Evolutionary conservation across 139 green algal species (phyloP).

Genomic region (Haematococcus sp.): DNA sequence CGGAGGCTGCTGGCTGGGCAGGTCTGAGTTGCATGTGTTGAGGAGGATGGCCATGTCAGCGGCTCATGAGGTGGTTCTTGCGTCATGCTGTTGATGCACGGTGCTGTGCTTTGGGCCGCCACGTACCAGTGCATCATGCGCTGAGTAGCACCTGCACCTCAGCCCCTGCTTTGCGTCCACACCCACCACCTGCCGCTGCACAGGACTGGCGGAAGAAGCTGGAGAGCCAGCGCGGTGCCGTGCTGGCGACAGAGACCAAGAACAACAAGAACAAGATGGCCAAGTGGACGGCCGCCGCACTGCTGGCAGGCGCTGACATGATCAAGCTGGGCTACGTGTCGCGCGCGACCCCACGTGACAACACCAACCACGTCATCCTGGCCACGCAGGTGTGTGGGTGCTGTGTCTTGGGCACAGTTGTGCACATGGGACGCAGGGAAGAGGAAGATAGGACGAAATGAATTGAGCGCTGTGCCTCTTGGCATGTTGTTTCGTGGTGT

Average conservation of each 20-base stretch:
- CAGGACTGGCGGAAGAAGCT: slow-evolving; percentile 95
- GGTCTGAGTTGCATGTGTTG: too few relatives aligned
- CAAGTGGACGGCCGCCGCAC: slow-evolving; percentile 91
- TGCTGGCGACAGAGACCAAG: slow-evolving; percentile 93
- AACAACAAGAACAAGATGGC: slow-evolving; percentile 99
- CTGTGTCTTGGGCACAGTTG: too few relatives aligned
- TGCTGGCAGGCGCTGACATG: slow-evolving; percentile 85
- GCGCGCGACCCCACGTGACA: slow-evolving; percentile 53
- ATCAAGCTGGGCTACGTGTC: slow-evolving; percentile 93
- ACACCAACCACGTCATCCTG: slow-evolving; percentile 87
- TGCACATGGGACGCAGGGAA: background rate
- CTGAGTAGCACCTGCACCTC: too few relatives aligned
- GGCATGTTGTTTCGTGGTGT: background rate
- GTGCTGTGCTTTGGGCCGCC: too few relatives aligned
- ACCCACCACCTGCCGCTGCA: too few relatives aligned
- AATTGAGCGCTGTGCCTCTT: background rate
- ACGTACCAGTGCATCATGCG: too few relatives aligned
- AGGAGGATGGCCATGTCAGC: too few relatives aligned
- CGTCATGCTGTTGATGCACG: too few relatives aligned
- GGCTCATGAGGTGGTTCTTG: too few relatives aligned
- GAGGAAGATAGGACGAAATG: background rate
- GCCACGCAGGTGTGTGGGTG: slow-evolving; percentile 75
- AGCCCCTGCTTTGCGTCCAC: too few relatives aligned
- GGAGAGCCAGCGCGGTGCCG: slow-evolving; percentile 93
- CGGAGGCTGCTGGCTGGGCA: too few relatives aligned